Base-by-base conservation (phyloP, 108 stramenopile genomes). In the Heterococcus sp. region DNA sequence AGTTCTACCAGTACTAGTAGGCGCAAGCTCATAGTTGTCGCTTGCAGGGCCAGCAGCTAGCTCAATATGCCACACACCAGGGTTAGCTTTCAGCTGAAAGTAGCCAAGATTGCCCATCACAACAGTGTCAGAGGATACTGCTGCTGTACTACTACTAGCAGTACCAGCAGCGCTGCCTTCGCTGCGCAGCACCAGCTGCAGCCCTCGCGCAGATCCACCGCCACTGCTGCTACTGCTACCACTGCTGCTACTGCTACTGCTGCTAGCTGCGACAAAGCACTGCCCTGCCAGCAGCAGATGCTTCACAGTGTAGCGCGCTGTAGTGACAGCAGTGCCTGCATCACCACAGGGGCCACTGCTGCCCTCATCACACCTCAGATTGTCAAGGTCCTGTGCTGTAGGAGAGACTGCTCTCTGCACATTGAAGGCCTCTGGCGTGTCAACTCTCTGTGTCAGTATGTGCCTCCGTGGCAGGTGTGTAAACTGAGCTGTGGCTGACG, bases 71-170 rank as follows among this genome's bases (percentile, higher is more conserved):
- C 92, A 95, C 38, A 95, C 76, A n/a, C 96, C 96, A 0, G 96
- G 97, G 31, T 92, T 89, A 2, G 95, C 94, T 58, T 95, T 91
- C 2, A 99, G 88, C 76, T 99, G 97, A 90, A 95, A 98, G 87
- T 99, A 99, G 30, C 97, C 98, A 28, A 92, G 91, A 76, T 93
- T 99, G 68, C 95, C 93, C 98, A 99, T 99, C 0, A 97, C 97
- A 0, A 98, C 69, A 35, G 98, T 98, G 69, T 97, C 98, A 1
- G 94, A 89, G 64, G 90, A n/a, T n/a, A n/a, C n/a, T n/a, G n/a
- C n/a, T n/a, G n/a, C n/a, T n/a, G n/a, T n/a, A n/a, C n/a, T n/a
- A n/a, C n/a, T n/a, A n/a, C n/a, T n/a, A 28, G 63, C 27, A 21
- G 68, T 0, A 29, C 21, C 2, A n/a, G 32, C 32, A 34, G 87